A percentile compares a stretch with the other conserved stretches of the same genome.
Evolutionary conservation across 2,329 filamentous ascomycete genomes (phyloP).

Genomic region (Gnomoniopsis sp.): DNA sequence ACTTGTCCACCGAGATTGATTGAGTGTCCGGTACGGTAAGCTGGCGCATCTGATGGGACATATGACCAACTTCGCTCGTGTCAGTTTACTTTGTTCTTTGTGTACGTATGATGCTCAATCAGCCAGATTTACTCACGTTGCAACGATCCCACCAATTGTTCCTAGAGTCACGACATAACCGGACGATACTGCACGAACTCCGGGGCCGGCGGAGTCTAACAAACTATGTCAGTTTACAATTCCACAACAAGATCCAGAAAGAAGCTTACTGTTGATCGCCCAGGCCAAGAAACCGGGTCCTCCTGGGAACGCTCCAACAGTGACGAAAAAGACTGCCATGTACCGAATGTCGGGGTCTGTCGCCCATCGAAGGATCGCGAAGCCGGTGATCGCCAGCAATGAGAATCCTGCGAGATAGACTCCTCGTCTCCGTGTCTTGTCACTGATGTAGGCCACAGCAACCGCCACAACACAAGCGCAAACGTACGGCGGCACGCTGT

Average conservation of each 20-base stretch:
- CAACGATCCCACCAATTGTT: slow-evolving; percentile 54
- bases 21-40: slow-evolving; percentile 47
- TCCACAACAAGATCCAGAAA: slow-evolving; percentile 19
- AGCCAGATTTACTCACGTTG: slow-evolving; percentile 40
- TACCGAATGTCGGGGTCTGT: slow-evolving; percentile 41
- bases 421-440: slow-evolving; percentile 40
- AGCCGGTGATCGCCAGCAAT: slow-evolving; percentile 45
- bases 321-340: slow-evolving; percentile 53
- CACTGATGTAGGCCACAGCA: slow-evolving; percentile 35
- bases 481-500: slow-evolving; percentile 42
- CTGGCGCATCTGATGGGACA: slow-evolving; percentile 39
- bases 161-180: slow-evolving; percentile 54
- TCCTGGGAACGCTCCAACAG: slow-evolving; percentile 54
- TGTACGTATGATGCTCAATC: not conserved
- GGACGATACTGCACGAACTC: slow-evolving; percentile 52
- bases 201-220: slow-evolving; percentile 47
- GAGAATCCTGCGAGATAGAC: slow-evolving; percentile 38
- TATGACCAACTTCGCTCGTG: slow-evolving; percentile 46
- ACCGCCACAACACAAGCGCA: slow-evolving; percentile 38
- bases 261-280: slow-evolving; percentile 46
- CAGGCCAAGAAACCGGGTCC: slow-evolving; percentile 56
- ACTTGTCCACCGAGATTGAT: slow-evolving; percentile 55
- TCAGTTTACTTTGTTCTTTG: not conserved
- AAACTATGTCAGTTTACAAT: not conserved
- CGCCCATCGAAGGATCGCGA: slow-evolving; percentile 47